Conservation (phyloP, 2,329 filamentous ascomycete genomes). For the Endothia cerciana region DNA sequence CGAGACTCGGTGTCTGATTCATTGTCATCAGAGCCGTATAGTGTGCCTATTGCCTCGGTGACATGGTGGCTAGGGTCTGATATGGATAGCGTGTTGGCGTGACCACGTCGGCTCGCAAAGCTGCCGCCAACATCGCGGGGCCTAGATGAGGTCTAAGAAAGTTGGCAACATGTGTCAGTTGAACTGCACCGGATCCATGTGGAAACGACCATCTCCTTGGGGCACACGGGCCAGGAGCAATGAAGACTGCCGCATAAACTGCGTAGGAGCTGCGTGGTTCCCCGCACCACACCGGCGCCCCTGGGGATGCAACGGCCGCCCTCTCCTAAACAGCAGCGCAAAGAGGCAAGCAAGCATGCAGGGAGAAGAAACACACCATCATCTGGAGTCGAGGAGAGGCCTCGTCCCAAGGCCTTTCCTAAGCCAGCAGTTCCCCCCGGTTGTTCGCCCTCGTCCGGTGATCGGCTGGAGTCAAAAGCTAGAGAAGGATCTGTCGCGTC, state of each 20-base stretch:
- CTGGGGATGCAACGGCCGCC: not conserved
- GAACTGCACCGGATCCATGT: conserved; percentile 23
- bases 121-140: conserved; percentile 60
- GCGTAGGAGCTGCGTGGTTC: not conserved
- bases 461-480: conserved; percentile 17
- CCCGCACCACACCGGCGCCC: conserved; percentile 11
- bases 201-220: not conserved
- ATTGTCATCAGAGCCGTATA: conserved; percentile 80
- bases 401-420: conserved; percentile 37
- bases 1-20: conserved; percentile 48
- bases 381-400: conserved; percentile 47
- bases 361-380: conserved; percentile 52
- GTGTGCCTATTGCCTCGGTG: conserved; percentile 88
- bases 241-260: not conserved
- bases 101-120: conserved; percentile 62
- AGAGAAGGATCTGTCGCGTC: conserved; percentile 20
- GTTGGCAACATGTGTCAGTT: conserved; percentile 23
- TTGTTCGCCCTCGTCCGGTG: conserved; percentile 25
- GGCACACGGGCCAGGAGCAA: not conserved
- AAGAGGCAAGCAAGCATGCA: conserved; percentile 3
- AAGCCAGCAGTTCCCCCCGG: conserved; percentile 37
- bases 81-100: conserved; percentile 65
- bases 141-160: conserved; percentile 59
- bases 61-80: conserved; percentile 93
- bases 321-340: not conserved